A percentile compares a stretch with the other conserved stretches of the same genome.
These are phyloP conservation scores for Geopyxis carbonaria DNA, from an alignment of 495 filamentous ascomycete species.

Conservation along the genomic window DNA sequence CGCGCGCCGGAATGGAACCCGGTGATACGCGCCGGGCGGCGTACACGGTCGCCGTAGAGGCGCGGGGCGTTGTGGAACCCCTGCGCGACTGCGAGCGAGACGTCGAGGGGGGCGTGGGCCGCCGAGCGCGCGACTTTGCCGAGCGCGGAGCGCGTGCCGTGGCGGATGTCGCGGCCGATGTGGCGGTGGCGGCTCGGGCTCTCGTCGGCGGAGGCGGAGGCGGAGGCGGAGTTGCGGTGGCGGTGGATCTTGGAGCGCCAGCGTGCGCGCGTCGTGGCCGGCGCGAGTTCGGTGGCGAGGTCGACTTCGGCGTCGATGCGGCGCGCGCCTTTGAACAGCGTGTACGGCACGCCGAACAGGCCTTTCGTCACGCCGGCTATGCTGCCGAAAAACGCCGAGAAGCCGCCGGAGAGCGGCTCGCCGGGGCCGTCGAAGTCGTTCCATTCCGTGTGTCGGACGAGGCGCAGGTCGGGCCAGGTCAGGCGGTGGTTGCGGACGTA, in stretches of 20 bases:
- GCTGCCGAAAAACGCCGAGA: conserved; percentile 38
- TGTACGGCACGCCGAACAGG: conserved; percentile 12
- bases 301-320: conserved; percentile 23
- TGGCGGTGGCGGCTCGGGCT: conserved; percentile 5
- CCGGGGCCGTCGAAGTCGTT: conserved; percentile 66
- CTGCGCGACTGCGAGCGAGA: conserved; percentile 55
- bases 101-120: conserved; percentile 40
- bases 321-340: conserved; percentile 10
- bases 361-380: conserved; percentile 30
- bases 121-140: conserved; percentile 13
- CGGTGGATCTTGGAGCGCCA: conserved; percentile 5
- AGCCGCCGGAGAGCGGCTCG: conserved; percentile 50
- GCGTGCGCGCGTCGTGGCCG: conserved; percentile 3
- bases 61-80: conserved; percentile 74
- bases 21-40: conserved; percentile 41
- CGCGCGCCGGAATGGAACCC: conserved; percentile 49
- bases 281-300: conserved; percentile 7
- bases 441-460: conserved; percentile 54
- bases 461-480: conserved; percentile 45
- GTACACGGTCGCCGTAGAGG: conserved; percentile 49
- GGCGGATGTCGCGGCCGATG: conserved; percentile 18
- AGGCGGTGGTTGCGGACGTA: conserved; percentile 41
- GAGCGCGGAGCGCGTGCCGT: conserved; percentile 21
- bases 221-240: background rate
- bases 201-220: background rate